A percentile compares a stretch with the other conserved stretches of the same genome.
Conservation (phyloP, 139 green algal species). For the Volvox africanus region DNA sequence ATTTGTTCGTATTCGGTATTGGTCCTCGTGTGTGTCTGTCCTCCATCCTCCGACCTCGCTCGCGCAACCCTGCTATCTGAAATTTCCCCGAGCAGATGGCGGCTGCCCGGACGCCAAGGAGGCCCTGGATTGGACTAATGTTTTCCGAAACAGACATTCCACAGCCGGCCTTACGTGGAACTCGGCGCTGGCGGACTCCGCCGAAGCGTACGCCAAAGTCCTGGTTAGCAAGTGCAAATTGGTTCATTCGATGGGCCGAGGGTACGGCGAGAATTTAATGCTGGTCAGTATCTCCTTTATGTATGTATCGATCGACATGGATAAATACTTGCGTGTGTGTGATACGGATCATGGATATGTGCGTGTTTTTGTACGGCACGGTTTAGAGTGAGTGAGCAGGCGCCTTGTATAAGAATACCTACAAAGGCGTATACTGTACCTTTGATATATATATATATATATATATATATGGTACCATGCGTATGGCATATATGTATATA, state of each 20-base stretch:
- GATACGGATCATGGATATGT: not conserved
- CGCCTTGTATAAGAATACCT: not conserved
- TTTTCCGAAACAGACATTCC: not conserved
- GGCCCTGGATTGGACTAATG: not conserved
- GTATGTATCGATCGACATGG: no score
- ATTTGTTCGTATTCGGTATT: no score
- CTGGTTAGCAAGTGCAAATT: not conserved
- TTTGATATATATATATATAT: not conserved
- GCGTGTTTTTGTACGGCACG: not conserved
- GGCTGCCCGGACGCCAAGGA: not conserved
- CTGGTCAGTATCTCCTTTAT: not conserved
- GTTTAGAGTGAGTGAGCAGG: not conserved
- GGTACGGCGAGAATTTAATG: constrained; percentile 15
- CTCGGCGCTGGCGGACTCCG: not conserved
- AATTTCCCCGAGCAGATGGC: not conserved
- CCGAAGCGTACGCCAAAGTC: not conserved
- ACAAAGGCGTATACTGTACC: no score
- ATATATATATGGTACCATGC: not conserved
- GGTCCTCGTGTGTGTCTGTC: no score
- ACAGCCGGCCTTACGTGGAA: not conserved
- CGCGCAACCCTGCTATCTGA: no score
- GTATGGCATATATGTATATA: not conserved
- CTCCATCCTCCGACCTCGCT: no score
- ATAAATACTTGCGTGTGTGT: not conserved
- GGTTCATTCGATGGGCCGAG: not conserved